Evolutionary conservation across 352 stramenopile genomes (phyloP), one percentile per base, ranked within the genome.

Genomic region (Pythium grandisporangium): DNA sequence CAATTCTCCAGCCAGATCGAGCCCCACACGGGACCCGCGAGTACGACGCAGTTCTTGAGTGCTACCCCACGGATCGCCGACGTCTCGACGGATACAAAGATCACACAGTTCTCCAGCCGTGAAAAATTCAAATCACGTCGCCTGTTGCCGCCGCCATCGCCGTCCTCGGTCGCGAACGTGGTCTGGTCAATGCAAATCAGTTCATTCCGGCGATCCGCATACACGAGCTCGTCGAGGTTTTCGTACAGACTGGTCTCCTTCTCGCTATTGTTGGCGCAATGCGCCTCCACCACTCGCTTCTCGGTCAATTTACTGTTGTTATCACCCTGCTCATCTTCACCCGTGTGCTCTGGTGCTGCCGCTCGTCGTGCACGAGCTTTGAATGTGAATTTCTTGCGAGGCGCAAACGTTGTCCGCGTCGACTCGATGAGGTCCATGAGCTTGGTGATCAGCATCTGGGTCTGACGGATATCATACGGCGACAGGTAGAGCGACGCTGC

Each of bases 361-460:
- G 11, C 29, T 26, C 53, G 53, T 17, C 34, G 27, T 21, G 44
- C 29, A 6, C 51, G 51, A 13, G 44, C 33, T 17, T 53, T 54
- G 39, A 95, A 95, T 5, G 71, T 62, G 23, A 95, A 95, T 48
- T 90, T 92, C 55, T 92, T 93, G 27, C 84, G 65, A 1, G 84
- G 84, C 11, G 75, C 69, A 42, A 94, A 76, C 4, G 63, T 65
- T 45, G 61, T 46, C 2, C 79, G 67, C 4, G 75, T 86, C 1
- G 64, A 55, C 14, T 94, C 79, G 42, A 92, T 76, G 17, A 78
- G 37, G 17, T 84, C 66, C 33, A 74, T 37, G 13, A 93, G 43
- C 38, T 71, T 78, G 17, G 55, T 38, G 21, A 89, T 30, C 38
- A 87, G 81, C 19, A 79, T 30, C 45, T 92, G 75, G 22, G 78